Conservation (phyloP, 306 rosid genomes). For the Cucurbita maxima region DNA sequence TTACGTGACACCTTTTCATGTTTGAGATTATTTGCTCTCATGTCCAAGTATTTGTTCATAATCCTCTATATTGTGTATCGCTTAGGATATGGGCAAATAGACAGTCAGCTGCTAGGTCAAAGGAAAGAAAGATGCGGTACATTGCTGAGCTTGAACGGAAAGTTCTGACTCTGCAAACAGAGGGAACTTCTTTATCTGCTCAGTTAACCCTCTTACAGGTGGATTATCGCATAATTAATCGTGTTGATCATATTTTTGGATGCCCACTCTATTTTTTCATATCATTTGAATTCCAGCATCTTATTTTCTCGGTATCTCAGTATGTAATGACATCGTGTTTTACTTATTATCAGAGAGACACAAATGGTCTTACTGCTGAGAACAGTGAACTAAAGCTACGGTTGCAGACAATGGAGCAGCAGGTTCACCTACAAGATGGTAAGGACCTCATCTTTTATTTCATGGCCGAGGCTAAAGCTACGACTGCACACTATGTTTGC, state of each 20-base stretch:
- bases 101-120: slow-evolving; percentile 96
- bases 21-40: neutral
- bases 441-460: slow-evolving; percentile 4
- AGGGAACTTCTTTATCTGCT: slow-evolving; percentile 85
- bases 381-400: slow-evolving; percentile 83
- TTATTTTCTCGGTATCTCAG: neutral
- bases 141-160: slow-evolving; percentile 88
- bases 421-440: slow-evolving; percentile 93
- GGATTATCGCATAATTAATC: neutral
- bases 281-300: neutral
- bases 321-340: neutral
- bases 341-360: slow-evolving; percentile 46
- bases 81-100: slow-evolving; percentile 95
- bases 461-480: too few species aligned
- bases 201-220: slow-evolving; percentile 90
- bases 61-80: slow-evolving; percentile 7
- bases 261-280: neutral
- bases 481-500: neutral
- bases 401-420: slow-evolving; percentile 90
- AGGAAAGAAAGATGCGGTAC: slow-evolving; percentile 95
- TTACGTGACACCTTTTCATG: neutral
- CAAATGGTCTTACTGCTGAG: slow-evolving; percentile 71
- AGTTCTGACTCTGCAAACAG: slow-evolving; percentile 84
- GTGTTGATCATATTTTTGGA: neutral
- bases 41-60: neutral